phyloP scores from a whole-genome alignment of 2,329 filamentous ascomycete genomes.

The Fusarium solani-melongenae region DNA sequence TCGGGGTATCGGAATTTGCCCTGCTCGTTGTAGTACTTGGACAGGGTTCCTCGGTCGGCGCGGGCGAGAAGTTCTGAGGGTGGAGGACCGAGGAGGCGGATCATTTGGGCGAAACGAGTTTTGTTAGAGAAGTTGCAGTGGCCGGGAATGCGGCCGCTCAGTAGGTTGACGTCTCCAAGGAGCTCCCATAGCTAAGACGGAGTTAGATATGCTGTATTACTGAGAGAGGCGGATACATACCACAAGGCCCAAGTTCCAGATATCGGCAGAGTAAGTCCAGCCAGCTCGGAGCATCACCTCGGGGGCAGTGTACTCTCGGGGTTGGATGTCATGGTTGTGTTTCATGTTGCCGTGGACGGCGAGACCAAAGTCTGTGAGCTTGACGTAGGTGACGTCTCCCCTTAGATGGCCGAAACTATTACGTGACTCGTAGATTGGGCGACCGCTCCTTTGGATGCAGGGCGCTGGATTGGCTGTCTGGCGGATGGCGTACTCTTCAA shows the following conservation, averaged over 20 bases:
- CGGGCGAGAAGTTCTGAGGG: constrained; percentile 38
- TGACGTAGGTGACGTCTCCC: constrained; percentile 39
- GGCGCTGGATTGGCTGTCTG: constrained; percentile 41
- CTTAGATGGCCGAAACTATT: constrained; percentile 38
- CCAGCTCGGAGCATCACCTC: constrained; percentile 45
- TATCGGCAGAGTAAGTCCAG: constrained; percentile 48
- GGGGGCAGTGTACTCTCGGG: constrained; percentile 45
- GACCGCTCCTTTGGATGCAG: constrained; percentile 34
- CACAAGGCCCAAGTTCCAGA: constrained; percentile 46
- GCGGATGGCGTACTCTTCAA: constrained; percentile 37
- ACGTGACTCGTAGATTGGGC: constrained; percentile 38
- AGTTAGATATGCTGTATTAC: constrained; percentile 5
- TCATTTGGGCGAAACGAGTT: constrained; percentile 45
- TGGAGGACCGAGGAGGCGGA: constrained; percentile 44
- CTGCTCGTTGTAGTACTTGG: constrained; percentile 36
- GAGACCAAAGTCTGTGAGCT: constrained; percentile 45
- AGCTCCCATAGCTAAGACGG: constrained; percentile 41
- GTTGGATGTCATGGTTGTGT: constrained; percentile 44
- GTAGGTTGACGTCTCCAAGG: constrained; percentile 43
- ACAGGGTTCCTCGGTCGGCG: constrained; percentile 30
- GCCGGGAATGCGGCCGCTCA: constrained; percentile 32
- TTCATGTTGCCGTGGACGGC: constrained; percentile 39
- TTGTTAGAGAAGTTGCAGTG: constrained; percentile 39
- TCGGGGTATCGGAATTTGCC: constrained; percentile 36
- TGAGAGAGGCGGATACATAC: constrained; percentile 21